phyloP scores from a whole-genome alignment of 495 filamentous ascomycete species.

The Bryoglossum gracile region DNA sequence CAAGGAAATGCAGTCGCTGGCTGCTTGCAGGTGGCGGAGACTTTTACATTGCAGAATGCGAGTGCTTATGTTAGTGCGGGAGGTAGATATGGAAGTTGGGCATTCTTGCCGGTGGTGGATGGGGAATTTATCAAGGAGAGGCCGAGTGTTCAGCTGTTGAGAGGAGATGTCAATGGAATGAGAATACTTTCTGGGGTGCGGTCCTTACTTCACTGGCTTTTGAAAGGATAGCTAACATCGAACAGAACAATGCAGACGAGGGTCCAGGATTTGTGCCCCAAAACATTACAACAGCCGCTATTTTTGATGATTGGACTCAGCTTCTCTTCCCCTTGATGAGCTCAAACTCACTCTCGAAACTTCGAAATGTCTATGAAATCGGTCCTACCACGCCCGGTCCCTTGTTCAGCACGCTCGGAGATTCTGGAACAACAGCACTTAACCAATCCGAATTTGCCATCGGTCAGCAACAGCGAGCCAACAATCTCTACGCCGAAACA shows the following conservation, averaged over 20 bases:
- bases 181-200: conserved; percentile 2
- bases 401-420: conserved; percentile 31
- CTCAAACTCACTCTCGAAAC: background rate
- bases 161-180: conserved; percentile 27
- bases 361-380: background rate
- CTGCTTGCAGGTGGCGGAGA: conserved; percentile 45
- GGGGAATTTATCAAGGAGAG: conserved; percentile 44
- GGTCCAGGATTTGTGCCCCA: background rate
- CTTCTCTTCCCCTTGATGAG: background rate
- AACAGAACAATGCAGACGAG: conserved; percentile 29
- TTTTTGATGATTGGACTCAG: background rate
- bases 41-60: conserved; percentile 46
- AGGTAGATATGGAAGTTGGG: conserved; percentile 38
- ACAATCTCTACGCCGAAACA: conserved; percentile 52
- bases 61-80: conserved; percentile 41
- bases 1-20: conserved; percentile 21
- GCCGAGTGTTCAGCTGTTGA: conserved; percentile 43
- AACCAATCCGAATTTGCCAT: conserved; percentile 34
- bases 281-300: background rate
- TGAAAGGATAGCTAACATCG: conserved; percentile 14
- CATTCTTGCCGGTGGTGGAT: conserved; percentile 57
- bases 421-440: conserved; percentile 33
- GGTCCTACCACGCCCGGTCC: conserved; percentile 25
- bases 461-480: conserved; percentile 6
- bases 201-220: background rate